Percentiles rank a stretch among this genome's conserved stretches.
These are phyloP conservation scores for Pseudisothecium myosuroides DNA, from an alignment of 225 moss, liverwort and hornwort species.

Conservation along the genomic window DNA sequence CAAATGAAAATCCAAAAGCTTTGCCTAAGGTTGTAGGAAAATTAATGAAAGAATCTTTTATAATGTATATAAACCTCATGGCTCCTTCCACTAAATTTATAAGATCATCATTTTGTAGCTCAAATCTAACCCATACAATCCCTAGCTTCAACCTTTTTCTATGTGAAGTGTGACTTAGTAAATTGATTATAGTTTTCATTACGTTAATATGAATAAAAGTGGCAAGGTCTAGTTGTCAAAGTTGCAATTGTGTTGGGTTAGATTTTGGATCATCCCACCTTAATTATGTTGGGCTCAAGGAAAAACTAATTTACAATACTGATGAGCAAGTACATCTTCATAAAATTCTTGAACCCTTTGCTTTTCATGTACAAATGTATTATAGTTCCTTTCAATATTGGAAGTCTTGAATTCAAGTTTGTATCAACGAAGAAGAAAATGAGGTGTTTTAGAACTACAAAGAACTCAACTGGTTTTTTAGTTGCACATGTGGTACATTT, in stretches of 20 bases:
- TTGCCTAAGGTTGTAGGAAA: not conserved
- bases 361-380: not conserved
- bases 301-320: not conserved
- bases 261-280: not conserved
- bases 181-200: not conserved
- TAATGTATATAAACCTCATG: not conserved
- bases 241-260: not conserved
- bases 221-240: accelerated
- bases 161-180: not conserved
- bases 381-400: not conserved
- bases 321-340: not conserved
- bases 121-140: not conserved
- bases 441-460: too few relatives aligned
- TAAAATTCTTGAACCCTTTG: not conserved
- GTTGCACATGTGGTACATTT: too few relatives aligned
- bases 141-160: accelerated
- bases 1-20: not conserved
- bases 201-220: not conserved
- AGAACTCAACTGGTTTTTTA: too few relatives aligned
- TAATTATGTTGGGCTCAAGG: not conserved
- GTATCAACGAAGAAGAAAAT: too few relatives aligned
- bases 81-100: not conserved
- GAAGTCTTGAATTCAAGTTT: not conserved
- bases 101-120: not conserved
- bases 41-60: not conserved